These are phyloP conservation scores for Typha latifolia DNA, from an alignment of 176 grass and related monocot species.

Conservation along the genomic window DNA sequence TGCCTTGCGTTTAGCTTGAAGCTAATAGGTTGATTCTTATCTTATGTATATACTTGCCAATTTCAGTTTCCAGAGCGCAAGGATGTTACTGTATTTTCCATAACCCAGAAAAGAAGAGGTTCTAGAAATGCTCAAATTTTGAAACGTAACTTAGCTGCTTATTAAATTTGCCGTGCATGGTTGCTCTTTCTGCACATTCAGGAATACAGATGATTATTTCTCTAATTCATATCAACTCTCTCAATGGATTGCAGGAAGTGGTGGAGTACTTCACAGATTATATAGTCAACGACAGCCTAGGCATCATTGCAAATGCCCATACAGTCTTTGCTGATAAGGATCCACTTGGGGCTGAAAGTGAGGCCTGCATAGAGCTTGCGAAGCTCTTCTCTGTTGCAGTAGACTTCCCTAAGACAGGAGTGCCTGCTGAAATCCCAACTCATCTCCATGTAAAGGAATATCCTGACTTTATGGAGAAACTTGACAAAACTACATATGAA, in stretches of 20 bases:
- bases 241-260: constrained; percentile 49
- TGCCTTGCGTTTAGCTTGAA: no score
- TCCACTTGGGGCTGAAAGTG: constrained; percentile 33
- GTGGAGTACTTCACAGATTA: constrained; percentile 73
- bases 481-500: constrained; percentile 46
- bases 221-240: neutral
- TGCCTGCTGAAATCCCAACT: constrained; percentile 53
- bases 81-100: no score
- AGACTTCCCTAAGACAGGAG: constrained; percentile 89
- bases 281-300: constrained; percentile 87
- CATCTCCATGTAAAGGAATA: constrained; percentile 59
- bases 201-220: neutral
- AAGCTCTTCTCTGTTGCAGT: constrained; percentile 76
- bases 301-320: constrained; percentile 79
- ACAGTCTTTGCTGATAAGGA: constrained; percentile 66
- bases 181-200: neutral
- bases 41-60: no score
- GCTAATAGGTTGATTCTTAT: no score
- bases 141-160: no score
- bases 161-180: no score
- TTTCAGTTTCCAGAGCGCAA: no score
- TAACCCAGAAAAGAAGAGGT: no score
- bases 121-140: no score
- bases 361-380: constrained; percentile 43
- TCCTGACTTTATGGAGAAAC: constrained; percentile 97